These are phyloP conservation scores for Nicotiana obtusifolia DNA, from an alignment of 257 asterid species.

Conservation along the genomic window DNA sequence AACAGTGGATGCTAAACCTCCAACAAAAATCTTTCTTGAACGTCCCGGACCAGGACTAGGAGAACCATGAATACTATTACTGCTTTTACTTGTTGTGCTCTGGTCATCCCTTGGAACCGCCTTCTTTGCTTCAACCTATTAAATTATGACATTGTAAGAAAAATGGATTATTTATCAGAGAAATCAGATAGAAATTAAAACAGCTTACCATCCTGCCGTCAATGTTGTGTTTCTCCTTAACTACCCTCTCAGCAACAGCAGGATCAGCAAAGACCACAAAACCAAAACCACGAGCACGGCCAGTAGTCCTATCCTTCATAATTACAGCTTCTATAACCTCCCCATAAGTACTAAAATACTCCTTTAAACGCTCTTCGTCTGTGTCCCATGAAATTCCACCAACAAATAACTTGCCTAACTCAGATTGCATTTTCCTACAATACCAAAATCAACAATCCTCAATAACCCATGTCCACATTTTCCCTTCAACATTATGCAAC, in stretches of 20 bases:
- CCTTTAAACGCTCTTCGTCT: constrained; percentile 19
- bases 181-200: neutral
- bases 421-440: constrained; percentile 49
- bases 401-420: constrained; percentile 32
- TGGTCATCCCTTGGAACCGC: constrained; percentile 28
- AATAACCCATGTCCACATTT: neutral
- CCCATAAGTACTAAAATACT: constrained; percentile 20
- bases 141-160: neutral
- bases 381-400: constrained; percentile 27
- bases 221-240: constrained; percentile 20
- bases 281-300: constrained; percentile 27
- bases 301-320: constrained; percentile 20
- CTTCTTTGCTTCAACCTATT: constrained; percentile 27
- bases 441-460: neutral
- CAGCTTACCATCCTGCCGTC: constrained; percentile 21
- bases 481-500: neutral
- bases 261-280: constrained; percentile 20
- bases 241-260: constrained; percentile 20
- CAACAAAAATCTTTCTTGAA: constrained; percentile 19
- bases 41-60: constrained; percentile 20
- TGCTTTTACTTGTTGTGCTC: constrained; percentile 14
- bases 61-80: constrained; percentile 18
- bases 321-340: constrained; percentile 24
- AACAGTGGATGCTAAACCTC: constrained; percentile 22
- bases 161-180: neutral